Percentiles rank a stretch among this genome's conserved stretches.
phyloP scores from a whole-genome alignment of 2,329 filamentous ascomycete genomes.

The Claviceps lovelessii region DNA sequence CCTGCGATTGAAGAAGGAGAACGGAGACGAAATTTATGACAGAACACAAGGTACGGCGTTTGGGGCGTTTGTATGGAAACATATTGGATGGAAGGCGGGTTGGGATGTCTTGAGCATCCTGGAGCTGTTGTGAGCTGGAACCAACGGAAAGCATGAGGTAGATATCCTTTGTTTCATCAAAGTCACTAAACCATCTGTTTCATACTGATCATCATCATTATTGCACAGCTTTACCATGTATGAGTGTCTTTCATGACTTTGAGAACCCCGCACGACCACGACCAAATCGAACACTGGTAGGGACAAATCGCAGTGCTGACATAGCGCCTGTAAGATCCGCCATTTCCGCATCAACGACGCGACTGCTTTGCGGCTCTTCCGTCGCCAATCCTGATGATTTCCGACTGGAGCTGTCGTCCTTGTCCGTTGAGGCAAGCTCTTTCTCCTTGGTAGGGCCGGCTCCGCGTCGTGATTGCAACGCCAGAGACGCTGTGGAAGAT shows the following conservation, averaged over 20 bases:
- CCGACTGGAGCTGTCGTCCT: conserved; percentile 9
- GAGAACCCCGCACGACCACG: conserved; percentile 40
- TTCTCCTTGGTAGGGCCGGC: conserved; percentile 19
- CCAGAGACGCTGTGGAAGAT: conserved; percentile 27
- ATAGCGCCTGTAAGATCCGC: conserved; percentile 51
- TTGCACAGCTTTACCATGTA: conserved; percentile 9
- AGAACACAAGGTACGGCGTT: conserved; percentile 5
- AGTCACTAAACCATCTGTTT: conserved; percentile 14
- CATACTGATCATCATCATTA: conserved; percentile 18
- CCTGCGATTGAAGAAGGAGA: conserved; percentile 49
- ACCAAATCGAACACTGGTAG: conserved; percentile 52
- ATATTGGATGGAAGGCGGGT: background rate
- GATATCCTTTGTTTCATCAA: conserved; percentile 20
- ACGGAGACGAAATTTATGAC: background rate
- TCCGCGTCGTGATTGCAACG: conserved; percentile 20
- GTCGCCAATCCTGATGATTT: conserved; percentile 8
- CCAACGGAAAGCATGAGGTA: conserved; percentile 18
- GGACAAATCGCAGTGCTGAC: conserved; percentile 59
- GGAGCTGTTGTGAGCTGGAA: background rate
- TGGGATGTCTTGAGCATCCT: background rate
- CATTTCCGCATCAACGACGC: conserved; percentile 37
- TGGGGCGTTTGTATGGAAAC: conserved; percentile 3
- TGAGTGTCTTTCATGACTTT: conserved; percentile 22
- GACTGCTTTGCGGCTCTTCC: conserved; percentile 8
- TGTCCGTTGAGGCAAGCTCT: background rate